Evolutionary conservation across 371 early-diverging fungal genomes (phyloP).

Genomic region (Mortierella sp.): DNA sequence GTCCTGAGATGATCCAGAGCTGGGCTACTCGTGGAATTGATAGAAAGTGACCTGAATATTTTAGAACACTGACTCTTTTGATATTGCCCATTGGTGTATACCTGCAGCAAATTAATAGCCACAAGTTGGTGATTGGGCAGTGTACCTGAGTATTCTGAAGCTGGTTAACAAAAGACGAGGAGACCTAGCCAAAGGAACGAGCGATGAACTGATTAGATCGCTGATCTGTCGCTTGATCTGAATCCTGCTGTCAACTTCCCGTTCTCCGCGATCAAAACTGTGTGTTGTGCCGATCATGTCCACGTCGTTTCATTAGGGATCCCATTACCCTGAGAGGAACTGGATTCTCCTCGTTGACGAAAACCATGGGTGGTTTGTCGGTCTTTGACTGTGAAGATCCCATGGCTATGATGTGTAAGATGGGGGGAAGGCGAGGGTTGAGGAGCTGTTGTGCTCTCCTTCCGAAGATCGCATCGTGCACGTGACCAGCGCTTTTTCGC

Average conservation of each 20-base stretch:
- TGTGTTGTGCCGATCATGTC: neutral
- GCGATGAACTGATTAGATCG: neutral
- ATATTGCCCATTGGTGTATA: no score
- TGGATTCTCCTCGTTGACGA: conserved; percentile 49
- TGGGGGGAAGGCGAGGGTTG: conserved; percentile 8
- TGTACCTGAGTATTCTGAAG: conserved; percentile 41
- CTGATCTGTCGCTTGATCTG: neutral
- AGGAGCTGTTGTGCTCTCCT: no score
- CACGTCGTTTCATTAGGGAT: neutral
- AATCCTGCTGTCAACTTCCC: neutral
- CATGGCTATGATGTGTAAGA: conserved; percentile 24
- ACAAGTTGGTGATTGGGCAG: neutral
- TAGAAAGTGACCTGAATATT: no score
- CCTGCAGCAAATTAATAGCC: neutral
- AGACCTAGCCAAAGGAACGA: conserved; percentile 23
- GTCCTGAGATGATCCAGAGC: conserved; percentile 36
- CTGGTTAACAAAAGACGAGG: conserved; percentile 46
- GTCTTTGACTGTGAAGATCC: conserved; percentile 52
- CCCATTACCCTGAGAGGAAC: conserved; percentile 49
- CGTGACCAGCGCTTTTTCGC: no score
- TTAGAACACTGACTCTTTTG: no score
- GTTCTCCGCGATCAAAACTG: neutral
- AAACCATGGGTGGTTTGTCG: conserved; percentile 47
- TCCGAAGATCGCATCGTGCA: no score
- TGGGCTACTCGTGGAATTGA: conserved; percentile 9